phyloP scores from a whole-genome alignment of 306 rosid genomes.

The Cotoneaster glaucophyllus region DNA sequence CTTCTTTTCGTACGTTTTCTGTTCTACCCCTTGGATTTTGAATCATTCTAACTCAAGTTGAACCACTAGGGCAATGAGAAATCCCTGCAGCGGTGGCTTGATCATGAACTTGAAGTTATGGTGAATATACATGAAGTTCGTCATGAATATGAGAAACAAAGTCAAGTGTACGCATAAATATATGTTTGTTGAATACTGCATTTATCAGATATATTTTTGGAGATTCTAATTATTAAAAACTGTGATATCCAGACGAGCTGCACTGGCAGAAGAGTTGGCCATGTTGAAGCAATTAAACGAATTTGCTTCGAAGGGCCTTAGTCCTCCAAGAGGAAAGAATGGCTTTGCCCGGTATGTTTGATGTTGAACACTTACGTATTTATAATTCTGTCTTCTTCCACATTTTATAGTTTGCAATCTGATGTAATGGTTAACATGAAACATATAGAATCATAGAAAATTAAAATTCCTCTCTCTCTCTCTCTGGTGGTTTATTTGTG shows the following conservation, averaged over 20 bases:
- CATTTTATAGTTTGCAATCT: background rate
- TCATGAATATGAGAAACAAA: conserved; percentile 93
- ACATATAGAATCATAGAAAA: background rate
- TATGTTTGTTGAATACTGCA: conserved; percentile 13
- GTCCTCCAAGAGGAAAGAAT: conserved; percentile 92
- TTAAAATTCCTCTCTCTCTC: background rate
- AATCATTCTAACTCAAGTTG: conserved; percentile 26
- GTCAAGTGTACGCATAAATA: conserved; percentile 77
- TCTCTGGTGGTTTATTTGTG: conserved; percentile 22
- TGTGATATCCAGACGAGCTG: conserved; percentile 76
- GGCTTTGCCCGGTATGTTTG: conserved; percentile 69
- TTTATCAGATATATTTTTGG: conserved; percentile 2
- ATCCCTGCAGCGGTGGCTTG: conserved; percentile 94
- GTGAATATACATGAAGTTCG: conserved; percentile 99
- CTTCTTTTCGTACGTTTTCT: conserved; percentile 12
- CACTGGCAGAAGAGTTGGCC: conserved; percentile 93
- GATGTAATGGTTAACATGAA: conserved; percentile 11
- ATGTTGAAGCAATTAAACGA: conserved; percentile 88
- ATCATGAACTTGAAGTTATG: conserved; percentile 97
- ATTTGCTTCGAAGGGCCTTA: conserved; percentile 87
- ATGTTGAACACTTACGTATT: background rate
- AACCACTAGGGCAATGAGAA: conserved; percentile 76
- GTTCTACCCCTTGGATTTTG: conserved; percentile 9
- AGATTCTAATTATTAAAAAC: conserved; percentile 17
- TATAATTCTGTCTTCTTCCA: conserved; percentile 3